A percentile compares a stretch with the other conserved stretches of the same genome.
Conservation (phyloP, 768 basidiomycete genomes). For the Dendrothele bispora region DNA sequence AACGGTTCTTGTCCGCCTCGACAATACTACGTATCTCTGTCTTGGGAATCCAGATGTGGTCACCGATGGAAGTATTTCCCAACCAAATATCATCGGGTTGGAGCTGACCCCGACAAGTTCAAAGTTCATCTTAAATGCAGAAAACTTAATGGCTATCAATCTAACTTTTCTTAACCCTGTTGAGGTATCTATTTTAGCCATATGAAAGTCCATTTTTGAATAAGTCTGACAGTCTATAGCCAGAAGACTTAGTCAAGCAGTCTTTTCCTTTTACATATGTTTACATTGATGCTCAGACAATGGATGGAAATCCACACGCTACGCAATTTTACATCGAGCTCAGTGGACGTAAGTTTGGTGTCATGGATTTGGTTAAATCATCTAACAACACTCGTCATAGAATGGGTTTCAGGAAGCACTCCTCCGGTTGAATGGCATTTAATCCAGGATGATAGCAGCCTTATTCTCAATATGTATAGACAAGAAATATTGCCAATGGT, state of each 20-base stretch:
- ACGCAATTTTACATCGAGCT: slow-evolving; percentile 50
- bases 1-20: background rate
- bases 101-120: slow-evolving; percentile 14
- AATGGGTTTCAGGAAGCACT: slow-evolving; percentile 37
- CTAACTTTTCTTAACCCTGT: slow-evolving; percentile 15
- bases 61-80: background rate
- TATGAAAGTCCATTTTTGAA: background rate
- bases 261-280: slow-evolving; percentile 56
- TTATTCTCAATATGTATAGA: too few relatives aligned
- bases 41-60: slow-evolving; percentile 1
- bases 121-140: slow-evolving; percentile 7
- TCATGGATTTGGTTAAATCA: background rate
- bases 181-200: slow-evolving; percentile 7
- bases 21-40: slow-evolving; percentile 9
- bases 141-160: slow-evolving; percentile 11
- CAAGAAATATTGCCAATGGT: too few relatives aligned
- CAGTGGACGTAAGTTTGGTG: slow-evolving; percentile 23
- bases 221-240: slow-evolving; percentile 26
- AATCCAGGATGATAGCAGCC: too few relatives aligned
- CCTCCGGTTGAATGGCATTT: too few relatives aligned
- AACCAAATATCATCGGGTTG: slow-evolving; percentile 3
- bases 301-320: slow-evolving; percentile 35
- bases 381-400: slow-evolving; percentile 12
- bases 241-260: slow-evolving; percentile 45
- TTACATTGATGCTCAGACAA: slow-evolving; percentile 33